Evolutionary conservation across 371 early-diverging fungal species (phyloP).

Genomic region (Nematocida sp.): DNA sequence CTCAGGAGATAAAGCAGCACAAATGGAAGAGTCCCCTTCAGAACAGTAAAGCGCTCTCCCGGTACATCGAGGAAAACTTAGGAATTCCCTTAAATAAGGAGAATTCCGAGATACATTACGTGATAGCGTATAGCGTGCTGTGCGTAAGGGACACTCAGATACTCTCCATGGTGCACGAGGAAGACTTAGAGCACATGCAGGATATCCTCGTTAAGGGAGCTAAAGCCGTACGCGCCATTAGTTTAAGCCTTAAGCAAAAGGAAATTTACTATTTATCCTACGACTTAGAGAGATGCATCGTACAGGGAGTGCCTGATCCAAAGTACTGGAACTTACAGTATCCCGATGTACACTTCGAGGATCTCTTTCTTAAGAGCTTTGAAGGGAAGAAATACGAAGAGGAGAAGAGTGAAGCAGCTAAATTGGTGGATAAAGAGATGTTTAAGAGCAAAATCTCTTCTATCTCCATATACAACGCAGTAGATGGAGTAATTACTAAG

Average conservation of each 20-base stretch:
- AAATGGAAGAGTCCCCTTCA: background rate
- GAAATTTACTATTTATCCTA: conserved; percentile 14
- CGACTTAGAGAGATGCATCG: conserved; percentile 59
- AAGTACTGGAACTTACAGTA: conserved; percentile 61
- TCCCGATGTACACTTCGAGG: conserved; percentile 55
- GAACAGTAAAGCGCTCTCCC: conserved; percentile 3
- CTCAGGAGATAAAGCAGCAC: conserved; percentile 12
- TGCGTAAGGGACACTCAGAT: background rate
- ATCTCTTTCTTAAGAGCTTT: conserved; percentile 46
- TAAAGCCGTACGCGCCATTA: conserved; percentile 3
- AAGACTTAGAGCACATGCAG: conserved; percentile 19
- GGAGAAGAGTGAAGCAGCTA: conserved; percentile 15
- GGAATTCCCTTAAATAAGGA: background rate
- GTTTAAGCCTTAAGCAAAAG: conserved; percentile 2
- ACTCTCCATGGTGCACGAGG: background rate
- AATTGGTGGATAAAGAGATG: conserved; percentile 23
- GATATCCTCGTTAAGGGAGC: conserved; percentile 6
- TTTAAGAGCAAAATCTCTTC: conserved; percentile 20
- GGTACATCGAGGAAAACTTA: background rate
- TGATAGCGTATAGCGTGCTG: background rate
- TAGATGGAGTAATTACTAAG: conserved; percentile 22
- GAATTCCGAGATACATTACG: no score
- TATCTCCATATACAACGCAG: conserved; percentile 21
- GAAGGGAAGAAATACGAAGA: conserved; percentile 36
- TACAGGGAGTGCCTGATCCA: conserved; percentile 61